Conservation (phyloP, 305 asterid genomes). For the Stenogyne calaminthoides region DNA sequence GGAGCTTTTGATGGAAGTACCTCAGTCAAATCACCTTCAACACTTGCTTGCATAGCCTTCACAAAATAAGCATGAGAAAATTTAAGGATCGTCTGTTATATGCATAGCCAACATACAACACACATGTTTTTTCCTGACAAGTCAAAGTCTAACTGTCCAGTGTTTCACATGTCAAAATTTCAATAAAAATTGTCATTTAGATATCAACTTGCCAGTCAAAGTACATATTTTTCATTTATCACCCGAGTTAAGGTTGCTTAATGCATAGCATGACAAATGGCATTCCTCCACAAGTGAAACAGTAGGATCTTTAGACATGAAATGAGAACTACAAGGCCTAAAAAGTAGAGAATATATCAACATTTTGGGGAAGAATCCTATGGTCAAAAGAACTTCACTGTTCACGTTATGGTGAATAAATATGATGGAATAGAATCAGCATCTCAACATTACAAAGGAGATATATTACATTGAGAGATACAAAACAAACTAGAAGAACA, state of each 20-base stretch:
- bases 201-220: too few relatives aligned
- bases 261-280: slow-evolving; percentile 12
- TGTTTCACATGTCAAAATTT: too few relatives aligned
- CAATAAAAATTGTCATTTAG: too few relatives aligned
- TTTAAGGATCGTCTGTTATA: slow-evolving; percentile 6
- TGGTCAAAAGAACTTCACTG: slow-evolving; percentile 12
- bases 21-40: slow-evolving; percentile 48
- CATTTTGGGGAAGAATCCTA: neutral
- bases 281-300: neutral
- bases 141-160: too few relatives aligned
- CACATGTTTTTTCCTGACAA: neutral
- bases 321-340: neutral
- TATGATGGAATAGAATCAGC: slow-evolving; percentile 5
- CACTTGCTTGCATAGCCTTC: slow-evolving; percentile 84
- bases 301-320: neutral
- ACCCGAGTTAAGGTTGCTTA: neutral
- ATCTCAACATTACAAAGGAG: slow-evolving; percentile 9
- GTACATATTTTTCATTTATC: too few relatives aligned
- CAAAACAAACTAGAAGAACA: neutral
- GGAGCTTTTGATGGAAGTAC: slow-evolving; percentile 43
- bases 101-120: slow-evolving; percentile 7
- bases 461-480: slow-evolving; percentile 9
- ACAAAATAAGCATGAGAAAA: slow-evolving; percentile 25
- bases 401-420: slow-evolving; percentile 1
- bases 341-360: neutral